Conservation (phyloP, 192 early-diverging fungal genomes). For the Mortierella antarctica region DNA sequence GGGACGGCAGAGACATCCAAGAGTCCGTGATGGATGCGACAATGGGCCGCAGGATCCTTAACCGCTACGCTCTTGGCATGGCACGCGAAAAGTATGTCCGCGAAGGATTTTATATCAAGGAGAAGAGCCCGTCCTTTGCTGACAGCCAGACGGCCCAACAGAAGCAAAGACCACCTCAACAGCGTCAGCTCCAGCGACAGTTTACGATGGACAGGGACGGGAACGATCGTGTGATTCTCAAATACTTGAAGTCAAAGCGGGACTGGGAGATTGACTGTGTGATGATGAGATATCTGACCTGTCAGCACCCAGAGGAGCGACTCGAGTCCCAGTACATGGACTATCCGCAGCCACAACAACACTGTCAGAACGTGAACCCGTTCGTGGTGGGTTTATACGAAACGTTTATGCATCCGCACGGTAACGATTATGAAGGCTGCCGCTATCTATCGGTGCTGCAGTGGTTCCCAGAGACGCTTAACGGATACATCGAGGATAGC, state of each 20-base stretch:
- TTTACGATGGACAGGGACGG: constrained; percentile 33
- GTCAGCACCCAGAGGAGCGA: constrained; percentile 33
- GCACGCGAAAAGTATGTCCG: constrained; percentile 31
- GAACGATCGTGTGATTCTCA: constrained; percentile 48
- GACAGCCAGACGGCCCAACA: constrained; percentile 8
- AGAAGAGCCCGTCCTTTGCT: constrained; percentile 26
- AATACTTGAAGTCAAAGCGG: constrained; percentile 33
- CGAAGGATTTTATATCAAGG: constrained; percentile 33
- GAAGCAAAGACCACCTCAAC: neutral
- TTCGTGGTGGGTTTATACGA: constrained; percentile 45
- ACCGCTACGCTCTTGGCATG: constrained; percentile 24
- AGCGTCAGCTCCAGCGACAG: constrained; percentile 17
- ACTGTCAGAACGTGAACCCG: constrained; percentile 19
- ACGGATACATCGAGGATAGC: constrained; percentile 26
- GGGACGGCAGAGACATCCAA: constrained; percentile 37
- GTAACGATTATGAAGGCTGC: constrained; percentile 14
- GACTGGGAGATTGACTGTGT: constrained; percentile 45
- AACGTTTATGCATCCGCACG: constrained; percentile 42
- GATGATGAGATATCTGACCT: constrained; percentile 47
- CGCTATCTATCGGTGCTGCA: constrained; percentile 38
- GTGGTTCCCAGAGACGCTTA: constrained; percentile 43
- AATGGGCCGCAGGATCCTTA: constrained; percentile 30
- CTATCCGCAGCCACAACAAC: constrained; percentile 41
- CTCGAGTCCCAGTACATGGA: constrained; percentile 39
- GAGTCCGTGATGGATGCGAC: constrained; percentile 14